Evolutionary conservation across 768 basidiomycete species (phyloP).

Genomic region (Leccinum boreale): DNA sequence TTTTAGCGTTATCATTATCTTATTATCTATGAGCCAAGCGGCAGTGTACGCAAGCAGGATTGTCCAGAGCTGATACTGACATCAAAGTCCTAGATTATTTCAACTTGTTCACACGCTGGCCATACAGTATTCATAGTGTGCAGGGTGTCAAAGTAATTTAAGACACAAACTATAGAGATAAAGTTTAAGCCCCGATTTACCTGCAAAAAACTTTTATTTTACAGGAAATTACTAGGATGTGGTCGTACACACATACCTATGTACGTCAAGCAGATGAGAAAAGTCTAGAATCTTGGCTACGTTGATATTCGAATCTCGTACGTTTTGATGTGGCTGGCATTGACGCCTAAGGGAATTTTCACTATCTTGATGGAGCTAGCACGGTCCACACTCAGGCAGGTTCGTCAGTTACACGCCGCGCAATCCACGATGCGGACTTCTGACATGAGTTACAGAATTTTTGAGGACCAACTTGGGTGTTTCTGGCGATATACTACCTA

Average conservation of each 20-base stretch:
- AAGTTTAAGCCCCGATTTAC: not conserved
- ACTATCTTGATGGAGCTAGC: not conserved
- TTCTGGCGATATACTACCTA: not conserved
- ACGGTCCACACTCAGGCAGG: not conserved
- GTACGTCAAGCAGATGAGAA: not conserved
- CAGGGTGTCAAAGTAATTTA: no score
- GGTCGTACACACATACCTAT: not conserved
- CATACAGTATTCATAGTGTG: no score
- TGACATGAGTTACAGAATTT: not conserved
- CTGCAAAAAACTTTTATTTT: not conserved
- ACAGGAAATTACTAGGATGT: not conserved
- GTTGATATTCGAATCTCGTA: not conserved
- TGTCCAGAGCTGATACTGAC: no score
- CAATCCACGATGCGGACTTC: not conserved
- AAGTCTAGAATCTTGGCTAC: not conserved
- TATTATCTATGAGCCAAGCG: no score
- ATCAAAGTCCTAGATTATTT: no score
- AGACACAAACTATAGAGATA: no score
- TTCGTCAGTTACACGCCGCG: not conserved
- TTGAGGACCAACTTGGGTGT: not conserved
- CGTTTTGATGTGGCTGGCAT: not conserved
- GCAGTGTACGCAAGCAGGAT: no score
- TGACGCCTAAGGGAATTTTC: not conserved
- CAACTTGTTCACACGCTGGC: no score
- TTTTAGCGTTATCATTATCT: no score